Conservation (phyloP, 2,329 filamentous ascomycete genomes). For the Colletotrichum acutatum region DNA sequence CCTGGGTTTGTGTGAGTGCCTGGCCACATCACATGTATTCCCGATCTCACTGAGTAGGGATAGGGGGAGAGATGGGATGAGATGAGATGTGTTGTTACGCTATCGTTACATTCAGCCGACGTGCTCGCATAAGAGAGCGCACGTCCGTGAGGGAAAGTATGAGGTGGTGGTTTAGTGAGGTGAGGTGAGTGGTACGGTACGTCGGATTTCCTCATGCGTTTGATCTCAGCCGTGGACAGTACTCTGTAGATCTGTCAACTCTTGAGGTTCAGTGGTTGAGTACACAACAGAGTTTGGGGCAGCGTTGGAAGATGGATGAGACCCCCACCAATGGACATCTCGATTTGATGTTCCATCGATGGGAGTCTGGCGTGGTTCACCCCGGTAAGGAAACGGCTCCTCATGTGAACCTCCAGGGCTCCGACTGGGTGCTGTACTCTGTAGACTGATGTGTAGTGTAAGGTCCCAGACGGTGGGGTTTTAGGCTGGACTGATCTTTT, state of each 20-base stretch:
- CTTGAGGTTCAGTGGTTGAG: not conserved
- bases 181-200: not conserved
- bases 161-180: not conserved
- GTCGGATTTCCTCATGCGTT: not conserved
- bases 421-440: no score
- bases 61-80: not conserved
- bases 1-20: not conserved
- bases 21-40: no score
- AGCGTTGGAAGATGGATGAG: not conserved
- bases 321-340: not conserved
- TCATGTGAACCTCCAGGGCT: no score
- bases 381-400: not conserved
- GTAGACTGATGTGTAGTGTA: not conserved
- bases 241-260: not conserved
- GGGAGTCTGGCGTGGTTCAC: slow-evolving; percentile 8
- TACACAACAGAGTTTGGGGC: not conserved
- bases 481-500: not conserved
- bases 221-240: not conserved
- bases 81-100: not conserved
- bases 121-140: slow-evolving; percentile 4
- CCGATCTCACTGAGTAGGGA: not conserved
- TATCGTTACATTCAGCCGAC: not conserved
- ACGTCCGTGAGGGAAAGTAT: slow-evolving; percentile 11
- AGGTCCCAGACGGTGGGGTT: not conserved
- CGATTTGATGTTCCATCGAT: slow-evolving; percentile 11